Conservation (phyloP, 177 flowering plant species). For the Telopea speciosissima region DNA sequence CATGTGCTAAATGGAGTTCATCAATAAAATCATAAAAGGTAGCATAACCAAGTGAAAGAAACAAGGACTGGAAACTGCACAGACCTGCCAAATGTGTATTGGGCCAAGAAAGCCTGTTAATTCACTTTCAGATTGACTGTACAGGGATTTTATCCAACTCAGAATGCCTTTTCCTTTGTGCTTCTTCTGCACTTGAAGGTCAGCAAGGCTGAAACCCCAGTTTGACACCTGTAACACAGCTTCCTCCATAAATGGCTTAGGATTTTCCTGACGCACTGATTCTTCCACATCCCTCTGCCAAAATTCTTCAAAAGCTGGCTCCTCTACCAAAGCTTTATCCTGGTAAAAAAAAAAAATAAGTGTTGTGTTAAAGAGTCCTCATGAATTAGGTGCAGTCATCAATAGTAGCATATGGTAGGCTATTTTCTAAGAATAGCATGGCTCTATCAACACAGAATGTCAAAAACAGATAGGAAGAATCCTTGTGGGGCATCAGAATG, state of each 20-base stretch:
- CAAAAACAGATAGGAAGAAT: neutral
- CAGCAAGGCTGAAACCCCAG: slow-evolving; percentile 82
- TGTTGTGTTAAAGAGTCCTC: neutral
- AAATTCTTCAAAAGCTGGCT: slow-evolving; percentile 51
- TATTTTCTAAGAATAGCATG: no score
- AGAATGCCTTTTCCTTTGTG: slow-evolving; percentile 51
- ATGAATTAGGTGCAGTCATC: neutral
- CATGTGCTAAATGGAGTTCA: no score
- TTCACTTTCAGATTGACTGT: slow-evolving; percentile 54
- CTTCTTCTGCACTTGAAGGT: slow-evolving; percentile 65
- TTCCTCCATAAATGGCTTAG: slow-evolving; percentile 85
- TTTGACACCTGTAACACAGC: slow-evolving; percentile 71
- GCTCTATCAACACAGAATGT: neutral
- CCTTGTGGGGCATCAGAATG: neutral
- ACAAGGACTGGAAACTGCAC: slow-evolving; percentile 2
- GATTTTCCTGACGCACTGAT: slow-evolving; percentile 72
- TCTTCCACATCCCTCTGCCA: slow-evolving; percentile 90
- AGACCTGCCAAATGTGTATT: slow-evolving; percentile 97
- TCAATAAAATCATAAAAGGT: no score
- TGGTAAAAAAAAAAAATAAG: slow-evolving; percentile 24
- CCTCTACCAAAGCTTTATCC: slow-evolving; percentile 60
- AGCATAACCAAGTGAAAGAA: slow-evolving; percentile 3
- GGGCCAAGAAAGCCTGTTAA: slow-evolving; percentile 70
- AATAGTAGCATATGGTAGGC: neutral
- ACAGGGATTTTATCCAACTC: slow-evolving; percentile 66